phyloP scores from a whole-genome alignment of 257 asterid species.

The Ehretia macrophylla region DNA sequence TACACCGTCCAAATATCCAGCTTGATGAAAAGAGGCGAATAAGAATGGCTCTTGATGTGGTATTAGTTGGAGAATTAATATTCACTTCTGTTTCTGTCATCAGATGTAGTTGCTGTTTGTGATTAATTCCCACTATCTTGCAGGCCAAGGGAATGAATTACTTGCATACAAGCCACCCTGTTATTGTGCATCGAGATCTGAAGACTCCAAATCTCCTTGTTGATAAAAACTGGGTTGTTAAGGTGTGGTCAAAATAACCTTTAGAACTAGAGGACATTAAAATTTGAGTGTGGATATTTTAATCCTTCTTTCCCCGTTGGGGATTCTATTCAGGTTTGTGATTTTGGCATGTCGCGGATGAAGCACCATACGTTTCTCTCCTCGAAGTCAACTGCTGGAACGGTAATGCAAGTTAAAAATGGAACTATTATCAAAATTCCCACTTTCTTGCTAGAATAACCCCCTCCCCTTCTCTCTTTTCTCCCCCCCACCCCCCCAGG shows the following conservation, averaged over 20 bases:
- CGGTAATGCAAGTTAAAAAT: constrained; percentile 49
- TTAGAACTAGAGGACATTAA: not conserved
- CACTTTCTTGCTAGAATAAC: not conserved
- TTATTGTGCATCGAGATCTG: constrained; percentile 93
- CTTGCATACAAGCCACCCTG: constrained; percentile 88
- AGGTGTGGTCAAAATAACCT: constrained; percentile 43
- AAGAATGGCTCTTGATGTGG: constrained; percentile 98
- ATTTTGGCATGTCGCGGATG: constrained; percentile 96
- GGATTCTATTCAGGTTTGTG: constrained; percentile 65
- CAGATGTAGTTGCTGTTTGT: constrained; percentile 8
- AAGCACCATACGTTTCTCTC: constrained; percentile 93
- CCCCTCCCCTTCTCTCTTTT: not conserved
- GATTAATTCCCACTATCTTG: constrained; percentile 11
- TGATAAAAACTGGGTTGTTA: constrained; percentile 92
- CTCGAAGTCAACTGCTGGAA: constrained; percentile 94
- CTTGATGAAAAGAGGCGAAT: constrained; percentile 84
- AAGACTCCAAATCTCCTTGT: constrained; percentile 97
- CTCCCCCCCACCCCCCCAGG: not conserved
- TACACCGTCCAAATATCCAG: constrained; percentile 71
- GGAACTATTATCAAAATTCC: constrained; percentile 4
- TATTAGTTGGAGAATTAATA: constrained; percentile 27
- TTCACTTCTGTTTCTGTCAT: constrained; percentile 18
- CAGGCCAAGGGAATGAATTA: constrained; percentile 99
- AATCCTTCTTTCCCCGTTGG: constrained; percentile 12
- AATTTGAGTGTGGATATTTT: constrained; percentile 2